Conservation (phyloP, 2,329 filamentous ascomycete genomes). For the Aspergillus aculeatus region DNA sequence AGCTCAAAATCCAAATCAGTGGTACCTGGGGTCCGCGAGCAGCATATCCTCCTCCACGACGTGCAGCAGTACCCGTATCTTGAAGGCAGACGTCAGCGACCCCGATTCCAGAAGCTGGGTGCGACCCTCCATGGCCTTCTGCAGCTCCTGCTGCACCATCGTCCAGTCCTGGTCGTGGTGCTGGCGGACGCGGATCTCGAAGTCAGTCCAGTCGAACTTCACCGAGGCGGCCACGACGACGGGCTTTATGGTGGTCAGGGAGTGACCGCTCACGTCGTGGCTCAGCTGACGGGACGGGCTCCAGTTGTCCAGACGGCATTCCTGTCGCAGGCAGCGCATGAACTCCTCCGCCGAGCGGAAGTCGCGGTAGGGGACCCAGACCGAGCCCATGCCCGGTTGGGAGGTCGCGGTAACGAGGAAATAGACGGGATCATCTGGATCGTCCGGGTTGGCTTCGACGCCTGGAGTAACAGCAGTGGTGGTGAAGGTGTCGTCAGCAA, state of each 20-base stretch:
- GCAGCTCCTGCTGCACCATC: slow-evolving; percentile 13
- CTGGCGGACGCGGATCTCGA: slow-evolving; percentile 20
- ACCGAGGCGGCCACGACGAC: slow-evolving; percentile 18
- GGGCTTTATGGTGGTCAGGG: background rate
- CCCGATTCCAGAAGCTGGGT: background rate
- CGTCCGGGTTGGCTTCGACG: background rate
- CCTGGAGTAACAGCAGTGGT: background rate
- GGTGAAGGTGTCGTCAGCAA: background rate
- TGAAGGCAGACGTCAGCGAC: slow-evolving; percentile 3
- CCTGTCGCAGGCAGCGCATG: slow-evolving; percentile 15
- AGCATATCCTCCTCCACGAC: background rate
- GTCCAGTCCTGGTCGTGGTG: slow-evolving; percentile 19
- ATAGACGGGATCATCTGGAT: slow-evolving; percentile 8
- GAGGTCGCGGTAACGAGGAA: slow-evolving; percentile 18
- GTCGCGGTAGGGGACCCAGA: slow-evolving; percentile 17
- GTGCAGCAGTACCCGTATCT: slow-evolving; percentile 21
- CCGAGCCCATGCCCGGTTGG: slow-evolving; percentile 16
- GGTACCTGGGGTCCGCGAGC: background rate
- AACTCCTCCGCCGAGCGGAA: slow-evolving; percentile 18
- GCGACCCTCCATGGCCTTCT: slow-evolving; percentile 16
- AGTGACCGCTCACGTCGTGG: slow-evolving; percentile 4
- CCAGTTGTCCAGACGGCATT: slow-evolving; percentile 14
- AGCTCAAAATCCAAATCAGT: background rate
- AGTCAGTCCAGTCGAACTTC: slow-evolving; percentile 21
- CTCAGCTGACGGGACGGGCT: slow-evolving; percentile 12